Evolutionary conservation across 164 flowering plant genomes (phyloP), one percentile per base, ranked within the genome.

Genomic region (Chloranthus sessilifolius): DNA sequence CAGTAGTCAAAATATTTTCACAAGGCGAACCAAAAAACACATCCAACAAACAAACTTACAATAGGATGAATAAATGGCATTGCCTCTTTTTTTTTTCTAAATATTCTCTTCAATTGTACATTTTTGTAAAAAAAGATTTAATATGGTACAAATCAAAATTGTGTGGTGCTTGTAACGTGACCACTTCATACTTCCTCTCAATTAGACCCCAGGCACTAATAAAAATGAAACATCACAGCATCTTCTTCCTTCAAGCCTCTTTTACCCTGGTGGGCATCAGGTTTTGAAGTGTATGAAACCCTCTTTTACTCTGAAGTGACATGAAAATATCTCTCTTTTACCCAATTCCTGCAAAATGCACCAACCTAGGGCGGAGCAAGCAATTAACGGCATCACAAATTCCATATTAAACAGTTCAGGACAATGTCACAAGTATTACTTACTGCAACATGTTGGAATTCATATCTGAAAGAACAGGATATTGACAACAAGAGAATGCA

Each of bases 81-180:
- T 39, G 63, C 67, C 58, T 61, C 62, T 63, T 58, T 50, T 31
- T 59, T 37, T 60, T 39, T 43, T 45, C 66, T 51, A 31, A 1
- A 16, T 43, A 16, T 33, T 55, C 31, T 53, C 61, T 53, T 56
- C 72, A 76, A 74, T 67, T 68, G 68, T 71, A 76, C 76, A 67
- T 69, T 69, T 71, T 66, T 50, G n/a, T 71, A 70, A 65, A 64
- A 73, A 65, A 60, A 70, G 59, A 53, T 58, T 60, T 60, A 55
- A 58, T 78, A 82, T 77, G 79, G 60, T 80, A 83, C 89, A 77
- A 74, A 78, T 68, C 82, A 78, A 80, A 83, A 83, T 76, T 72
- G 75, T 59, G 65, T 62, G 68, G 74, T 66, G 66, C 28, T 65
- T 50, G 63, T 48, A 54, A 67, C 68, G 59, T 59, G 63, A 62